Conservation (phyloP, 2,329 filamentous ascomycete species). For the Pseudogymnoascus verrucosus region DNA sequence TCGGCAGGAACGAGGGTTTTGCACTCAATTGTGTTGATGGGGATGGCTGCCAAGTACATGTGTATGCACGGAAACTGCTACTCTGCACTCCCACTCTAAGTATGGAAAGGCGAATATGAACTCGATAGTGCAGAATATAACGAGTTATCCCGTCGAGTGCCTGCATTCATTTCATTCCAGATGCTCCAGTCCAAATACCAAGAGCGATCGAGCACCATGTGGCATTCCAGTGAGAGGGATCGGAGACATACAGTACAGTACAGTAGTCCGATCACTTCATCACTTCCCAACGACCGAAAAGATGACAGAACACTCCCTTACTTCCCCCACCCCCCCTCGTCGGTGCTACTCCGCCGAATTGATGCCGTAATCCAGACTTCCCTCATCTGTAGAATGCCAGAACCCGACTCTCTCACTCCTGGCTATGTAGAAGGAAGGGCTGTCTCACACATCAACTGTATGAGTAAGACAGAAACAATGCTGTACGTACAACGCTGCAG, state of each 20-base stretch:
- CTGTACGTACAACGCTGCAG: background rate
- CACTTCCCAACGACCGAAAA: background rate
- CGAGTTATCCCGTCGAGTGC: background rate
- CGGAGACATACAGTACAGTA: background rate
- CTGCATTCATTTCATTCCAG: background rate
- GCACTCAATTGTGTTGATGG: background rate
- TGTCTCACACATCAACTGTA: no score
- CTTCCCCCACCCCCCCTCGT: background rate
- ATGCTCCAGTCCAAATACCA: background rate
- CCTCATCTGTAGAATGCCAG: background rate
- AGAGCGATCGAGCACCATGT: background rate
- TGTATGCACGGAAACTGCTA: background rate
- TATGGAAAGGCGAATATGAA: background rate
- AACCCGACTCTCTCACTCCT: background rate
- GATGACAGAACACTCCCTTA: background rate
- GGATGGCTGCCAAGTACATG: background rate
- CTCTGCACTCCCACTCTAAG: background rate
- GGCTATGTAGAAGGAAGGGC: no score
- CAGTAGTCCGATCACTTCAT: background rate
- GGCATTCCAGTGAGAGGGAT: background rate
- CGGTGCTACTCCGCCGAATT: background rate
- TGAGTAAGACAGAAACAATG: no score
- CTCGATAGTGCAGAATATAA: background rate
- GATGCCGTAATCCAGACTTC: background rate
- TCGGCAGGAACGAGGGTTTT: background rate